A percentile compares a stretch with the other conserved stretches of the same genome.
These are phyloP conservation scores for Tetrastigma voinierianum DNA, from an alignment of 164 flowering plant genomes.

Conservation along the genomic window DNA sequence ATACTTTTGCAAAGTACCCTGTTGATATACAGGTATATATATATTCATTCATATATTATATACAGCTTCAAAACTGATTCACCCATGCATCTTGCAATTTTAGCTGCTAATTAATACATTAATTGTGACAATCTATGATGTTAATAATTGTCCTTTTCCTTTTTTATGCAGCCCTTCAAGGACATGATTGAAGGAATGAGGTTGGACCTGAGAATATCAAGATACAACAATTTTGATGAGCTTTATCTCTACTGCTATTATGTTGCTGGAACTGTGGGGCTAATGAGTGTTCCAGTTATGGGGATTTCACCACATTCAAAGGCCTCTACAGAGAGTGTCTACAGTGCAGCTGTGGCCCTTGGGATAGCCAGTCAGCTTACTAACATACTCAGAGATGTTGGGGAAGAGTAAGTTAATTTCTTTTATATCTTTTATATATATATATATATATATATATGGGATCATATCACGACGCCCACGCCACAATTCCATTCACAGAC, in stretches of 20 bases:
- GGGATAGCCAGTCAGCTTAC: constrained; percentile 37
- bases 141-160: neutral
- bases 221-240: constrained; percentile 29
- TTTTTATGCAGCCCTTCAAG: constrained; percentile 20
- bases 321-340: constrained; percentile 27
- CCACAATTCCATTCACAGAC: no score
- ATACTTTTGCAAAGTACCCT: constrained; percentile 26
- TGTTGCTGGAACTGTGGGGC: constrained; percentile 36
- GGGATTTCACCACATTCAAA: constrained; percentile 31
- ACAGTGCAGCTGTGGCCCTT: constrained; percentile 29
- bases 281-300: constrained; percentile 35
- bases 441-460: no score
- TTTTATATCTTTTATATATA: no score
- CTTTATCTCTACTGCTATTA: constrained; percentile 32
- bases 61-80: neutral
- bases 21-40: constrained; percentile 21
- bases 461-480: no score
- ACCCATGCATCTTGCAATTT: neutral
- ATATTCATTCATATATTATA: no score
- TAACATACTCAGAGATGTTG: constrained; percentile 35
- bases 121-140: no score
- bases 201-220: constrained; percentile 24
- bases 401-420: constrained; percentile 46
- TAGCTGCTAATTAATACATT: neutral
- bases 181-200: constrained; percentile 34